phyloP scores from a whole-genome alignment of 768 basidiomycete genomes.

The Cystofilobasidium capitatum region DNA sequence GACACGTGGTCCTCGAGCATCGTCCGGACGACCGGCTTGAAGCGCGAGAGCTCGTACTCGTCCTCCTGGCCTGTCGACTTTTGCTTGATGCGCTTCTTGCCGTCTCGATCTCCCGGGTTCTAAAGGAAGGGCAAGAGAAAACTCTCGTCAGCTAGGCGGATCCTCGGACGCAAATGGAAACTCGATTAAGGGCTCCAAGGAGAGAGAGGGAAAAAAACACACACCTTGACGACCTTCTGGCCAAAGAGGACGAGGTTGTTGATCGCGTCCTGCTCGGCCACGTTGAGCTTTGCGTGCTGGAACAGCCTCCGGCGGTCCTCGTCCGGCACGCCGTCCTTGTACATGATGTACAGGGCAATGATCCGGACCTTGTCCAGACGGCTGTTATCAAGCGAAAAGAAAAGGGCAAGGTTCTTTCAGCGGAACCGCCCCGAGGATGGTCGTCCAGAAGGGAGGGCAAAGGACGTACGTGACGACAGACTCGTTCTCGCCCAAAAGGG shows the following conservation, averaged over 20 bases:
- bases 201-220: background rate
- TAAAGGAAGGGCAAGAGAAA: constrained; percentile 35
- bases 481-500: constrained; percentile 62
- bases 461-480: constrained; percentile 63
- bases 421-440: background rate
- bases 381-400: constrained; percentile 41
- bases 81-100: constrained; percentile 69
- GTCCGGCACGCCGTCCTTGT: constrained; percentile 94
- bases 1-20: constrained; percentile 61
- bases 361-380: constrained; percentile 78
- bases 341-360: constrained; percentile 86
- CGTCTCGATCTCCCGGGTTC: constrained; percentile 67
- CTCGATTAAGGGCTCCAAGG: too few species aligned
- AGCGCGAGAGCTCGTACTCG: constrained; percentile 93
- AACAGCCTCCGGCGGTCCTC: constrained; percentile 90
- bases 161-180: too few species aligned
- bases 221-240: constrained; percentile 68
- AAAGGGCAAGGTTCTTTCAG: background rate
- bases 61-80: constrained; percentile 60
- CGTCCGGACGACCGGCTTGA: constrained; percentile 68
- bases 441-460: background rate
- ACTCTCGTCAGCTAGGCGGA: too few species aligned
- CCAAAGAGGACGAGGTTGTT: constrained; percentile 78
- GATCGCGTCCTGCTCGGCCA: constrained; percentile 86
- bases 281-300: constrained; percentile 78